Percentiles rank a stretch among this genome's conserved stretches.
Conservation (phyloP, 106 monocot species). For the Dactylorhiza incarnata region DNA sequence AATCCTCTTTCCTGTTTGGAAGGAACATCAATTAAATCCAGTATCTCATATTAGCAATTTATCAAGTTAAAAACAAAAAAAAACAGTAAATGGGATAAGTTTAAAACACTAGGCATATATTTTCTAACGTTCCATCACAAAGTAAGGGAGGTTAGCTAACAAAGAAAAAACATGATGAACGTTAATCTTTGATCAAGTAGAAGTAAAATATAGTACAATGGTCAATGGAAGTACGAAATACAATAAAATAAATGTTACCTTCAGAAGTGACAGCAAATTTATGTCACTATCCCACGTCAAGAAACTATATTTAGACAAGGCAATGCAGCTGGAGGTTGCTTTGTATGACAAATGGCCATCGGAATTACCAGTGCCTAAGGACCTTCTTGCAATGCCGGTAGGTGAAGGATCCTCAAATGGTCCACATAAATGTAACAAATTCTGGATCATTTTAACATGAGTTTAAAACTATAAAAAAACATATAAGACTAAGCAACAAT, state of each 20-base stretch:
- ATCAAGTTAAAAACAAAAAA: background rate
- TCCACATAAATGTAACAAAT: constrained; percentile 49
- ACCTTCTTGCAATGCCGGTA: constrained; percentile 21
- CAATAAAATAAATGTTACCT: constrained; percentile 36
- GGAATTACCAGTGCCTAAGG: constrained; percentile 23
- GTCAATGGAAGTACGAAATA: constrained; percentile 2
- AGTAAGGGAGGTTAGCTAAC: background rate
- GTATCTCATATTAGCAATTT: background rate
- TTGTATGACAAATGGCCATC: constrained; percentile 62
- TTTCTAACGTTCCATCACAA: background rate
- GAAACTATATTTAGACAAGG: constrained; percentile 65
- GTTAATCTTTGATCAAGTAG: background rate
- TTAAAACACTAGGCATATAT: background rate
- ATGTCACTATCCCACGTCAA: constrained; percentile 49
- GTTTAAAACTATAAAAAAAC: background rate
- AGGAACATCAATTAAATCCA: background rate
- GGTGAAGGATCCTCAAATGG: constrained; percentile 81
- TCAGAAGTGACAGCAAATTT: constrained; percentile 68
- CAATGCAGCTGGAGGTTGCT: constrained; percentile 56
- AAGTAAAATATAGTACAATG: background rate
- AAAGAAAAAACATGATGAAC: background rate
- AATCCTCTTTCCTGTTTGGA: constrained; percentile 81
- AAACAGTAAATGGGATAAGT: background rate
- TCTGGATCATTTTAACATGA: constrained; percentile 40
- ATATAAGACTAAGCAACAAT: background rate